Evolutionary conservation across 2,329 filamentous ascomycete genomes (phyloP), one percentile per base, ranked within the genome.

Genomic region (Penicillium griseofulvum): DNA sequence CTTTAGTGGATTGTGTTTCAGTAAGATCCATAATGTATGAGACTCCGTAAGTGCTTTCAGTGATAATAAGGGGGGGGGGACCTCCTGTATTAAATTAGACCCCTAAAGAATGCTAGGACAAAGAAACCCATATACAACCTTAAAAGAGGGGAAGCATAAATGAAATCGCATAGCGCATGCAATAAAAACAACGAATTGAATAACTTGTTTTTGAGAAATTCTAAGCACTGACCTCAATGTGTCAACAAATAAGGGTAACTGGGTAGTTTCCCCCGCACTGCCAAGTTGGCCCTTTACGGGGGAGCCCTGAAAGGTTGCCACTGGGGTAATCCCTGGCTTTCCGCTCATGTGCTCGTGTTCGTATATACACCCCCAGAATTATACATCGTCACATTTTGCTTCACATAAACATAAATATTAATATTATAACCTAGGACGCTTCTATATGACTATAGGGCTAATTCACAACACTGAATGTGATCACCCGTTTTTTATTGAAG

Each of bases 261-360:
- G 26, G 33, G 2, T 48, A 31, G 19, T 52, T 31, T 39, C 19
- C 54, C 54, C 56, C 56, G 54, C 56, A 58, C 8, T 44, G 54
- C 49, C 54, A 54, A 58, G 52, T 49, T 31, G 6, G 9, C 52
- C 37, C 9, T n/a, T n/a, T n/a, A n/a, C n/a, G n/a, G n/a, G n/a
- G n/a, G n/a, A n/a, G n/a, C n/a, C n/a, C n/a, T n/a, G n/a, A n/a
- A n/a, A n/a, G n/a, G n/a, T n/a, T n/a, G n/a, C n/a, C n/a, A n/a
- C 14, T 6, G 38, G 22, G 28, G 9, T 22, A 10, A 22, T 17
- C 7, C 22, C 2, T 10, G 29, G 7, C 39, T 37, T 16, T 5
- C 10, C 2, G 5, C 22, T 37, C 38, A 33, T 34, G n/a, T 51
- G 12, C n/a, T 1, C 3, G 9, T 28, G n/a, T 19, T 22, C 28